A percentile compares a stretch with the other conserved stretches of the same genome.
These are phyloP conservation scores for Coniella lustricola DNA, from an alignment of 2,329 filamentous ascomycete genomes.

Conservation along the genomic window DNA sequence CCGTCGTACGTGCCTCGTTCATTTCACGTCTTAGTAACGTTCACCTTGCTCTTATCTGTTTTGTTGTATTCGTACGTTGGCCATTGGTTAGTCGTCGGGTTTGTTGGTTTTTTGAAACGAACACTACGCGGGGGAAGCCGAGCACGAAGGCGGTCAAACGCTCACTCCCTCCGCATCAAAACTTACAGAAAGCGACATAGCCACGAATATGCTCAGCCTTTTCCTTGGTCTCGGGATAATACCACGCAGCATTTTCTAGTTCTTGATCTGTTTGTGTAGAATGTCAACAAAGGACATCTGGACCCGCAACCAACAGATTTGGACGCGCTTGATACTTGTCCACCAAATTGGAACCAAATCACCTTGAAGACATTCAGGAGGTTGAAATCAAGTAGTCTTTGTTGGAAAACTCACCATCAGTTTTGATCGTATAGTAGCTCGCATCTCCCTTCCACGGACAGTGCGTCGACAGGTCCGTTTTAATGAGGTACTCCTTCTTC, in stretches of 20 bases:
- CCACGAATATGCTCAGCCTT: conserved; percentile 44
- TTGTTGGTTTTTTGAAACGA: too few species aligned
- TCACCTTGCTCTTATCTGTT: conserved; percentile 30
- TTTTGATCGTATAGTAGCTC: conserved; percentile 47
- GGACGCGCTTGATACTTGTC: too few species aligned
- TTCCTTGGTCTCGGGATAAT: conserved; percentile 44
- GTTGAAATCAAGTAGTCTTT: neutral
- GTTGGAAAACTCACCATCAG: conserved; percentile 31
- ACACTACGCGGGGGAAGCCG: too few species aligned
- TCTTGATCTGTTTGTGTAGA: conserved; percentile 30
- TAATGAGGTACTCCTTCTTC: conserved; percentile 36
- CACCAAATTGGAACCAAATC: too few species aligned
- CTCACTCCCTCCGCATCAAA: neutral
- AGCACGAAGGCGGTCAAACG: too few species aligned
- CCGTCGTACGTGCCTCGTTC: neutral
- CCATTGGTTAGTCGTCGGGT: too few species aligned
- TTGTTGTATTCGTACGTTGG: too few species aligned
- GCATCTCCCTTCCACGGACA: conserved; percentile 54
- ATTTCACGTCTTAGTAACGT: conserved; percentile 16
- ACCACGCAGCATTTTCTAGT: conserved; percentile 51
- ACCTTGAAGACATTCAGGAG: neutral
- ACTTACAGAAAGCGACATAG: conserved; percentile 52
- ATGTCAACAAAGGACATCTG: too few species aligned
- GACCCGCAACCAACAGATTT: too few species aligned
- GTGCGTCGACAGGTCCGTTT: conserved; percentile 38